Evolutionary conservation across 2,329 filamentous ascomycete genomes (phyloP).

Genomic region (Colletotrichum sp.): DNA sequence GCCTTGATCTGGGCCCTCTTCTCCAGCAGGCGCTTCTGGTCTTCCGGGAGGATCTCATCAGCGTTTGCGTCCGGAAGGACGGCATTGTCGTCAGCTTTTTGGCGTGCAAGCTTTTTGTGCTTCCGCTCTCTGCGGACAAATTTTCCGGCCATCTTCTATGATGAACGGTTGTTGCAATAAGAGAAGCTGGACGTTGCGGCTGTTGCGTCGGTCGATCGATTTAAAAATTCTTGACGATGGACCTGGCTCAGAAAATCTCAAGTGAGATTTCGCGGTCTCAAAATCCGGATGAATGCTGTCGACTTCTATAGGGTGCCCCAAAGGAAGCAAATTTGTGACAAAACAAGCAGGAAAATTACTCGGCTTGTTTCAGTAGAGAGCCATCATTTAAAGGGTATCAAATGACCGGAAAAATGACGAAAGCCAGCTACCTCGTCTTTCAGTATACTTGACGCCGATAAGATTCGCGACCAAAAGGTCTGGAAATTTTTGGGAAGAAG

Average conservation of each 20-base stretch:
- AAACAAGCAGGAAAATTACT: background rate
- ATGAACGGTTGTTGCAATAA: background rate
- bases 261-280: background rate
- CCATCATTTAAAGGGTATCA: background rate
- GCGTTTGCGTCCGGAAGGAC: slow-evolving; percentile 59
- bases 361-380: background rate
- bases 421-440: background rate
- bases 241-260: background rate
- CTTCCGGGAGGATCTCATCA: slow-evolving; percentile 52
- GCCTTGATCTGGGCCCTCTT: slow-evolving; percentile 61
- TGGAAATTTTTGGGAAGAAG: slow-evolving; percentile 39
- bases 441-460: background rate
- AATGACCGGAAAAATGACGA: background rate
- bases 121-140: slow-evolving; percentile 71
- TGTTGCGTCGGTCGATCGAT: background rate
- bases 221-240: background rate
- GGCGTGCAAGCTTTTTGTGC: slow-evolving; percentile 71
- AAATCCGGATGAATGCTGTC: background rate
- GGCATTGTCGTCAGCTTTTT: slow-evolving; percentile 52
- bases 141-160: slow-evolving; percentile 46
- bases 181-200: background rate
- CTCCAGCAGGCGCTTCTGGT: slow-evolving; percentile 53
- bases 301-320: background rate
- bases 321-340: background rate
- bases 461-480: slow-evolving; percentile 3